phyloP scores from a whole-genome alignment of 805 yeast species.

The Ogataea siamensis region DNA sequence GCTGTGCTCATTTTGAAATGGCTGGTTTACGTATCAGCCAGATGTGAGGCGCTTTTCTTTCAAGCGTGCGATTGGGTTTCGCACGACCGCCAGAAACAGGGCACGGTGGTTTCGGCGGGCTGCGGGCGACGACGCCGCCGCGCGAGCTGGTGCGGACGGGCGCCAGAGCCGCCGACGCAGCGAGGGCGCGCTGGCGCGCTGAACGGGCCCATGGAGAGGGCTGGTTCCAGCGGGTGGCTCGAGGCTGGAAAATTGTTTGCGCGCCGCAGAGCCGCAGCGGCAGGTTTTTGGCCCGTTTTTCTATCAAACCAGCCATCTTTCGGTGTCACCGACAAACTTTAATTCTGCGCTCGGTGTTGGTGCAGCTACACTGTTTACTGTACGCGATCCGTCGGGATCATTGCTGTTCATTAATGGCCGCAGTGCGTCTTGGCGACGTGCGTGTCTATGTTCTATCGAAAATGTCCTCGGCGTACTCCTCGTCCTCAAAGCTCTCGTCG shows the following conservation, averaged over 20 bases:
- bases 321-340: no score
- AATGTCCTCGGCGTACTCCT: slow-evolving; percentile 43
- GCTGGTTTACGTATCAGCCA: slow-evolving; percentile 19
- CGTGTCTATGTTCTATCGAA: slow-evolving; percentile 25
- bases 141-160: no score
- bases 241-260: background rate
- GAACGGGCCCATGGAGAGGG: no score
- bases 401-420: no score
- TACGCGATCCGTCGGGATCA: no score
- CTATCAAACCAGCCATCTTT: slow-evolving; percentile 12
- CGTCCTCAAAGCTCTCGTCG: slow-evolving; percentile 61
- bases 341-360: no score
- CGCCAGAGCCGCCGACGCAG: no score
- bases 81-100: slow-evolving; percentile 14
- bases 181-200: no score
- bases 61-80: slow-evolving; percentile 8
- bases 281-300: background rate
- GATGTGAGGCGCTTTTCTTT: slow-evolving; percentile 11
- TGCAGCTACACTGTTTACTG: background rate
- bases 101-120: no score
- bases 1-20: slow-evolving; percentile 5
- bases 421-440: no score
- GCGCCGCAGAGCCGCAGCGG: slow-evolving; percentile 9
- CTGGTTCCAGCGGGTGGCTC: no score
- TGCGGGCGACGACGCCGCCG: no score